These are phyloP conservation scores for Protomyces pachydermus DNA, from an alignment of 1,139 yeast species.

Conservation along the genomic window DNA sequence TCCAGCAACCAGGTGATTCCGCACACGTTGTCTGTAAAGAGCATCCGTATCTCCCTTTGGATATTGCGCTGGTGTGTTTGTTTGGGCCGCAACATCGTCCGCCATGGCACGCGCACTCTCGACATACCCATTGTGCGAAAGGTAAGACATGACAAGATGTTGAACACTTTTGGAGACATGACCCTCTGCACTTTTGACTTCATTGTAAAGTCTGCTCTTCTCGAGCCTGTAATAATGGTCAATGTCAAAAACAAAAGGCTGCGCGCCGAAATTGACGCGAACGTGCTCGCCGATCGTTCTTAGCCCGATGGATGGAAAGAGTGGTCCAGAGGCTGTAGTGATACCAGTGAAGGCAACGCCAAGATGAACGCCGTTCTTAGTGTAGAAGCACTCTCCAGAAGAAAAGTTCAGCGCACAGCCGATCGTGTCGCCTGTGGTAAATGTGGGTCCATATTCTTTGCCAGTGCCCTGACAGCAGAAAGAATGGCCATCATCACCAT, in stretches of 20 bases:
- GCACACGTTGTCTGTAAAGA: slow-evolving; percentile 51
- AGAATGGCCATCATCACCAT: slow-evolving; percentile 55
- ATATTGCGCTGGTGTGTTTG: slow-evolving; percentile 30
- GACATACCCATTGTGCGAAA: slow-evolving; percentile 67
- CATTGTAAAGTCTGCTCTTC: slow-evolving; percentile 19
- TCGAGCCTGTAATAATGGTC: slow-evolving; percentile 51
- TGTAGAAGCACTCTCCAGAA: slow-evolving; percentile 61
- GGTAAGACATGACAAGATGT: slow-evolving; percentile 59
- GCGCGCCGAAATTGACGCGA: slow-evolving; percentile 65
- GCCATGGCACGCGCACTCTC: slow-evolving; percentile 63
- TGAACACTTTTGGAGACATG: slow-evolving; percentile 20
- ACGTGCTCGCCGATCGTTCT: slow-evolving; percentile 47
- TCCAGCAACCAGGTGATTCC: slow-evolving; percentile 46
- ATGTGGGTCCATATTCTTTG: slow-evolving; percentile 46
- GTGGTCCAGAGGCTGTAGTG: slow-evolving; percentile 35
- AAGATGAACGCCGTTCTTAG: slow-evolving; percentile 70
- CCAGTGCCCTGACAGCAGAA: slow-evolving; percentile 45
- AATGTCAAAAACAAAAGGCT: slow-evolving; percentile 67
- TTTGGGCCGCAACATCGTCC: slow-evolving; percentile 42
- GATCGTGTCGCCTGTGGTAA: slow-evolving; percentile 57
- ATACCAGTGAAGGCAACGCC: slow-evolving; percentile 52
- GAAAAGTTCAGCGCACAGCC: slow-evolving; percentile 82
- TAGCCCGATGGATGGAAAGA: slow-evolving; percentile 52
- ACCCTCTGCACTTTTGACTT: slow-evolving; percentile 25
- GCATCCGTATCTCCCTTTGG: slow-evolving; percentile 38